Evolutionary conservation across 2,329 filamentous ascomycete species (phyloP).

Genomic region (Diaporthe sp.): DNA sequence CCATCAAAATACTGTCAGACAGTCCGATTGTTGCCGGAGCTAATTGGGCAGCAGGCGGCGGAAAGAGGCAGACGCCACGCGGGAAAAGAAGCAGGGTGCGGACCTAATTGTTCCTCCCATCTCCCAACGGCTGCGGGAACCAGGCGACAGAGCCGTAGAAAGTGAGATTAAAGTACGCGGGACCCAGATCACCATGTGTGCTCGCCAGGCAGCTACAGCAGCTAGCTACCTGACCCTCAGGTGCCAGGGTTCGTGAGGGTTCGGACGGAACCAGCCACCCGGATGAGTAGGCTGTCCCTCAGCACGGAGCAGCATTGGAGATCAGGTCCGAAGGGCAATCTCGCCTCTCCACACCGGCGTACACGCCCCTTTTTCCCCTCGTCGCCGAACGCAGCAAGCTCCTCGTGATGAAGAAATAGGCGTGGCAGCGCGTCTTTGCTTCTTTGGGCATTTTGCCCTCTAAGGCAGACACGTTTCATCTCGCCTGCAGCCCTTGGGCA

Average conservation of each 20-base stretch:
- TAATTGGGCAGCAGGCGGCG: conserved; percentile 26
- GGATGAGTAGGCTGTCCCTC: not conserved
- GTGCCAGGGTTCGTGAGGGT: not conserved
- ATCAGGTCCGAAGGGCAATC: conserved; percentile 7
- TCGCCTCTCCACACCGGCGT: conserved; percentile 29
- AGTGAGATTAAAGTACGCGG: conserved; percentile 24
- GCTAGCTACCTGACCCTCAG: not conserved
- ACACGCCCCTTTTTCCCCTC: conserved; percentile 2
- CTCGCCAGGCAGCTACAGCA: conserved; percentile 14
- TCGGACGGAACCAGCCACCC: conserved; percentile 19
- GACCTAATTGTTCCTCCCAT: conserved; percentile 40
- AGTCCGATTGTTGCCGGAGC: not conserved
- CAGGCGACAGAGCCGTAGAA: not conserved
- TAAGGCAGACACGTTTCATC: conserved; percentile 36
- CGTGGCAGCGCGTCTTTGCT: conserved; percentile 16
- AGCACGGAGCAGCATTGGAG: not conserved
- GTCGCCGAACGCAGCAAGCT: conserved; percentile 14
- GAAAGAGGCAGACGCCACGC: conserved; percentile 35
- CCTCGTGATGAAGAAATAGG: conserved; percentile 5
- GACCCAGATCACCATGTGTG: conserved; percentile 10
- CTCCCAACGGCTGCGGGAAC: not conserved
- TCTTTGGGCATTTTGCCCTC: conserved; percentile 36
- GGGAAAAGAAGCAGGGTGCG: conserved; percentile 35
- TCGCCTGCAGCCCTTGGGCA: conserved; percentile 36
- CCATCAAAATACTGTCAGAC: not conserved